Evolutionary conservation across 257 asterid genomes (phyloP).

Genomic region (Solanum phureja): DNA sequence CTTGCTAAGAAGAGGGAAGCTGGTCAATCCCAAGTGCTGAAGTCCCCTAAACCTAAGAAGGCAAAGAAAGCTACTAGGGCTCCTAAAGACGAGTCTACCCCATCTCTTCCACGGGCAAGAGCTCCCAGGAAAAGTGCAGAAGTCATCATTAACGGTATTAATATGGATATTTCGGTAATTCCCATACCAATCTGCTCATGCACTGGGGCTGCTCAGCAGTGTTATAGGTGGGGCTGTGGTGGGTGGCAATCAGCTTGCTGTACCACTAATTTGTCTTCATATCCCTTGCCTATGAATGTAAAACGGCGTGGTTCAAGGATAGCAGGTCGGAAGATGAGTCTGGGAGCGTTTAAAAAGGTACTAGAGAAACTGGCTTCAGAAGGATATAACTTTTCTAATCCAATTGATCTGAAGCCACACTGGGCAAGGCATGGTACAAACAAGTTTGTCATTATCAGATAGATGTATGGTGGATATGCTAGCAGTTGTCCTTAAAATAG

Average conservation of each 20-base stretch:
- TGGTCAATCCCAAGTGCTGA: constrained; percentile 20
- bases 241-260: constrained; percentile 98
- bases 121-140: constrained; percentile 73
- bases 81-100: constrained; percentile 29
- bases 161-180: constrained; percentile 65
- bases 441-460: constrained; percentile 80
- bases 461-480: constrained; percentile 20
- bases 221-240: constrained; percentile 93
- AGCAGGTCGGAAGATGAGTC: constrained; percentile 89
- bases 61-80: constrained; percentile 42
- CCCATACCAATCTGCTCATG: constrained; percentile 80
- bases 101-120: constrained; percentile 40
- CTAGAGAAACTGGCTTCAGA: constrained; percentile 67
- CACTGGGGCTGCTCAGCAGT: constrained; percentile 74
- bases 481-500: constrained; percentile 11
- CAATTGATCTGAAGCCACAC: constrained; percentile 70
- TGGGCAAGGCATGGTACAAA: constrained; percentile 96
- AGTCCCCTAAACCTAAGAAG: constrained; percentile 47
- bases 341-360: constrained; percentile 87
- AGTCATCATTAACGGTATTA: constrained; percentile 55
- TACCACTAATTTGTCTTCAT: constrained; percentile 54
- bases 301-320: constrained; percentile 81
- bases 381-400: constrained; percentile 57
- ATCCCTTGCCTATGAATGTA: constrained; percentile 77
- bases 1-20: constrained; percentile 44